A percentile compares a stretch with the other conserved stretches of the same genome.
These are phyloP conservation scores for Artemisia annua DNA, from an alignment of 129 eudicot species.

Conservation along the genomic window DNA sequence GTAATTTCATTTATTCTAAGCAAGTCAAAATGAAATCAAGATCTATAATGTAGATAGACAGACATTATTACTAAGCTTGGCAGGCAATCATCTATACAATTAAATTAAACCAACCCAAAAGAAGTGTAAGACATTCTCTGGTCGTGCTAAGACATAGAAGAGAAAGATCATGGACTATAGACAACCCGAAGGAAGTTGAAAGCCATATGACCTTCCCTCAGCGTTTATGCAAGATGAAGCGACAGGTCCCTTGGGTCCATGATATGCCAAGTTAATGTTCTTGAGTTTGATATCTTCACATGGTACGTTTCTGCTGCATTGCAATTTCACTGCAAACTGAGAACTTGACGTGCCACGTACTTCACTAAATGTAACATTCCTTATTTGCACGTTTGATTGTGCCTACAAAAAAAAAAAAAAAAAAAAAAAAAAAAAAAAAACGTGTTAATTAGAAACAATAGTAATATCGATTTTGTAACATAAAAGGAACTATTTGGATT, in stretches of 20 bases:
- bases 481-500: not conserved
- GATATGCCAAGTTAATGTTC: constrained; percentile 51
- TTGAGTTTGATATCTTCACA: constrained; percentile 49
- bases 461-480: not conserved
- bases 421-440: not conserved
- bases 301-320: constrained; percentile 42
- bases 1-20: too few species aligned
- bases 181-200: constrained; percentile 52
- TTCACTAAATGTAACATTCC: constrained; percentile 44
- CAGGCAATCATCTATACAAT: constrained; percentile 15
- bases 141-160: not conserved
- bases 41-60: not conserved
- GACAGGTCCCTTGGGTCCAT: constrained; percentile 41
- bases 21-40: not conserved
- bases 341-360: constrained; percentile 61
- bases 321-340: constrained; percentile 39
- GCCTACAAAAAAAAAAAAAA: constrained; percentile 28
- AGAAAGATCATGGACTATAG: constrained; percentile 14
- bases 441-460: not conserved
- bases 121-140: not conserved
- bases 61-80: not conserved
- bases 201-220: constrained; percentile 44
- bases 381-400: constrained; percentile 41
- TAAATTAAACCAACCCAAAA: not conserved
- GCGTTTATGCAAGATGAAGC: constrained; percentile 46